A percentile compares a stretch with the other conserved stretches of the same genome.
Conservation (phyloP, 2,329 filamentous ascomycete species). For the Pseudocercospora fuligena region DNA sequence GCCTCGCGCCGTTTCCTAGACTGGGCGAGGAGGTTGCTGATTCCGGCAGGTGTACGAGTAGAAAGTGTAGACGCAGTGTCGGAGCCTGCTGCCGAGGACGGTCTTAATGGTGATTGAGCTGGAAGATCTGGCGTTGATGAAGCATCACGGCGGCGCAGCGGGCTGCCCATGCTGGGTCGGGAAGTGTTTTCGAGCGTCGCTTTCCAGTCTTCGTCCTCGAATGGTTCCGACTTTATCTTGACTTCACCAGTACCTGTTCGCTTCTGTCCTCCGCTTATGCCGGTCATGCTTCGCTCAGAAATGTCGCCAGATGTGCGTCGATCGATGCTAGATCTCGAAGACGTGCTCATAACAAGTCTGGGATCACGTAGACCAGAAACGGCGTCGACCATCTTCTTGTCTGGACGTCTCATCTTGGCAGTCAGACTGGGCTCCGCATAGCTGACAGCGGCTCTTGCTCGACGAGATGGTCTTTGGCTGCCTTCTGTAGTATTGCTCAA, state of each 20-base stretch:
- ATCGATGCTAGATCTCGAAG: constrained; percentile 12
- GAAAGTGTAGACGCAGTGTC: constrained; percentile 1
- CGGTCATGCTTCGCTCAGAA: neutral
- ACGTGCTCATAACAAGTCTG: constrained; percentile 35
- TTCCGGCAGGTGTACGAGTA: constrained; percentile 12
- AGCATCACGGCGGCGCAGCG: constrained; percentile 9
- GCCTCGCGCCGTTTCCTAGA: constrained; percentile 21
- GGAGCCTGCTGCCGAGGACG: constrained; percentile 11
- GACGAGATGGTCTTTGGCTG: constrained; percentile 48
- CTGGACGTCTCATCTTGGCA: constrained; percentile 56
- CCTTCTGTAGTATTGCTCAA: constrained; percentile 40
- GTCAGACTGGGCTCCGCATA: constrained; percentile 56
- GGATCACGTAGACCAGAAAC: constrained; percentile 42
- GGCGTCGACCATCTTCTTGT: constrained; percentile 53
- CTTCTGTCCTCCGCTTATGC: constrained; percentile 6
- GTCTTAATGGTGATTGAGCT: constrained; percentile 12
- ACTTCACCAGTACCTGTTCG: constrained; percentile 23
- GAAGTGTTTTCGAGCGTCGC: constrained; percentile 9
- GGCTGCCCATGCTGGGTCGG: constrained; percentile 20
- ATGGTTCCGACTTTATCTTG: constrained; percentile 37
- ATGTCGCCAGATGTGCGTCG: constrained; percentile 7
- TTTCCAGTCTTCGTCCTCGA: constrained; percentile 32
- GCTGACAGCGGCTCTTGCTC: constrained; percentile 53
- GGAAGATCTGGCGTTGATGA: constrained; percentile 18
- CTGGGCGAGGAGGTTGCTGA: constrained; percentile 22